Conservation (phyloP, 2,329 filamentous ascomycete species). For the Phialophora chinensis region DNA sequence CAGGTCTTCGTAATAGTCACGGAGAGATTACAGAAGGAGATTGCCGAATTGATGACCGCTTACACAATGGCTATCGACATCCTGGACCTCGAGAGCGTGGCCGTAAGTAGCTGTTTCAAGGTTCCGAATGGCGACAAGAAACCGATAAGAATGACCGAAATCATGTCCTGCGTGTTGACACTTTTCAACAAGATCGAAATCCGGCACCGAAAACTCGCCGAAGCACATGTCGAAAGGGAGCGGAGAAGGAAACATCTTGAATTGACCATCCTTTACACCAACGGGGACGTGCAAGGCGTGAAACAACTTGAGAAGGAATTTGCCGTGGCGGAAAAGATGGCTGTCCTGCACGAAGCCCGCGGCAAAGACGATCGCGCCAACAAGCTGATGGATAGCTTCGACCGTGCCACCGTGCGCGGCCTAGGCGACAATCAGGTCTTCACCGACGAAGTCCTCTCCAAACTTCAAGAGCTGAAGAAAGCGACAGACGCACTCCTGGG, state of each 20-base stretch:
- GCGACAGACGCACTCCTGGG: constrained; percentile 39
- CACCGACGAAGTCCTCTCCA: constrained; percentile 55
- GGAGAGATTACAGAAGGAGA: constrained; percentile 56
- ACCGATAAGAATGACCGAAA: constrained; percentile 43
- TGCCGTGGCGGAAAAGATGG: constrained; percentile 59
- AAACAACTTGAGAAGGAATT: constrained; percentile 57
- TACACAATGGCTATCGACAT: constrained; percentile 53
- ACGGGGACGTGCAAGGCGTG: constrained; percentile 57
- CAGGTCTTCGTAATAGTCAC: constrained; percentile 60
- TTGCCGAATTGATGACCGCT: constrained; percentile 55
- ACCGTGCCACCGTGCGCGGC: constrained; percentile 56
- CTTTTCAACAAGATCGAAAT: constrained; percentile 57
- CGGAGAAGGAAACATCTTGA: constrained; percentile 61
- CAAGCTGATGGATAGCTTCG: constrained; percentile 57
- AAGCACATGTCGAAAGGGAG: constrained; percentile 60
- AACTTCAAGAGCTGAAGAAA: constrained; percentile 43
- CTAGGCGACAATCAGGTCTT: constrained; percentile 59
- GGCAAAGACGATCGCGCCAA: constrained; percentile 58
- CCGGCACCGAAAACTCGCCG: constrained; percentile 56
- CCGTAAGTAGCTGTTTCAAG: constrained; percentile 39
- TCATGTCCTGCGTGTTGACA: constrained; percentile 53
- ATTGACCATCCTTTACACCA: constrained; percentile 51
- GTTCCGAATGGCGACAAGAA: constrained; percentile 40
- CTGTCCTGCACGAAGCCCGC: constrained; percentile 55
- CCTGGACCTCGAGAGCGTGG: constrained; percentile 49